Base-by-base conservation (phyloP, 2,329 filamentous ascomycete species). In the Talaromyces sp. region DNA sequence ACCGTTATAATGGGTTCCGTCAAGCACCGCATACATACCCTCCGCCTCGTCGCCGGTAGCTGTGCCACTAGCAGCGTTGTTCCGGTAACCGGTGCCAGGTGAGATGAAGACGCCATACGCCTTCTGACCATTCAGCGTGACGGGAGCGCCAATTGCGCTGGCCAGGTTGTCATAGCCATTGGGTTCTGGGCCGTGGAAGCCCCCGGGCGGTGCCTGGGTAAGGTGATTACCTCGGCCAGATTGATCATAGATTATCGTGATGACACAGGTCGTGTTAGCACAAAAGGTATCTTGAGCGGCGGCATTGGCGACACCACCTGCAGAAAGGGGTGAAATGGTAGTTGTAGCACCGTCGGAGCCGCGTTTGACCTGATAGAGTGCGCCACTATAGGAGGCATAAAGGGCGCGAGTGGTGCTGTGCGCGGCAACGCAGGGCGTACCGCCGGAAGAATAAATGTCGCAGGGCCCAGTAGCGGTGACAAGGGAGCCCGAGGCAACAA, bases 181-280 rank as follows among this genome's bases (percentile, higher is more conserved):
- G 8, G 35, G 21, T 10, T 53, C 48, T 5, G 56, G 56, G 10
- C 56, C 56, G 17, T 43, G 7, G 19, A 43, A 53, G 13, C 36
- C 50, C 25, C 56, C 56, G 7, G 37, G 37, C 3, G 46, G 46
- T 10, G 48, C 46, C 9, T 58, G 56, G 15, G 56, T 53, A 28
- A 58, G 48, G 25, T 58, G 37, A 13, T 58, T 58, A 11, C 56
- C 48, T 1, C 48, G 33, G 48, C 56, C 56, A n/a, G 56, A 58
- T 40, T 58, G 56, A 22, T 58, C 56, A 40, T 58, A 58, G 22
- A 58, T 58, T 15, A 58, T 53, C 9, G 56, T 58, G 39, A 53
- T 58, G 17, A 58, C 25, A 35, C 56, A 58, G 11, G 56, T 53
- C 13, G 56, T 58, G 37, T 36, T 36, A n/a, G 46, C 46, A 13